Evolutionary conservation across 2,329 filamentous ascomycete species (phyloP).

Genomic region (Chrysoporthe puriensis): DNA sequence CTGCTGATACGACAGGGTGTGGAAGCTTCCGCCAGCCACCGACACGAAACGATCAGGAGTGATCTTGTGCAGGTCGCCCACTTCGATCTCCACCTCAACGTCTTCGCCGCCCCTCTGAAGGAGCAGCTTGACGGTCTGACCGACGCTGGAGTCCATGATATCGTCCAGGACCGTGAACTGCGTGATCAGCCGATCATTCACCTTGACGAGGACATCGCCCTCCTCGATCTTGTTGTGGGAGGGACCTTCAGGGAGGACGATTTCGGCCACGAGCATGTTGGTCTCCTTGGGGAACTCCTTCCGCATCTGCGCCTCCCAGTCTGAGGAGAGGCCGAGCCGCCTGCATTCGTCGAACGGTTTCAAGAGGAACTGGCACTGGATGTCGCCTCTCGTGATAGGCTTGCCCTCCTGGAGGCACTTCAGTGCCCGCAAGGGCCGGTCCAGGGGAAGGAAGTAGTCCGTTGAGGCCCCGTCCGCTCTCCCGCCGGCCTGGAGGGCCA

Average conservation of each 20-base stretch:
- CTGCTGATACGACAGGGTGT: conserved; percentile 96
- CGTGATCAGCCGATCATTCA: conserved; percentile 90
- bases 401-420: conserved; percentile 79
- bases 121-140: conserved; percentile 74
- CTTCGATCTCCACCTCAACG: conserved; percentile 79
- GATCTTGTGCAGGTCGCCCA: conserved; percentile 90
- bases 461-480: conserved; percentile 93
- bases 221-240: conserved; percentile 87
- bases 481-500: conserved; percentile 92
- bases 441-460: conserved; percentile 94
- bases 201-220: conserved; percentile 89
- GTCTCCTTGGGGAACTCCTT: conserved; percentile 88
- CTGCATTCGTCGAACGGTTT: conserved; percentile 98
- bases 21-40: conserved; percentile 92
- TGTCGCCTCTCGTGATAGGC: conserved; percentile 86
- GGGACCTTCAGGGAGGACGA: conserved; percentile 88
- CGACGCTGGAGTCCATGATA: conserved; percentile 87
- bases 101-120: conserved; percentile 90
- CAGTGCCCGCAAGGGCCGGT: conserved; percentile 85
- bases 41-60: conserved; percentile 95
- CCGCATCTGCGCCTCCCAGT: conserved; percentile 86
- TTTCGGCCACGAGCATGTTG: conserved; percentile 95
- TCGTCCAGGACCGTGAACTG: conserved; percentile 92
- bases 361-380: conserved; percentile 95
- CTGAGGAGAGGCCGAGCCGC: conserved; percentile 78